phyloP scores from a whole-genome alignment of 371 early-diverging fungal species.

The Mortierella sp. region DNA sequence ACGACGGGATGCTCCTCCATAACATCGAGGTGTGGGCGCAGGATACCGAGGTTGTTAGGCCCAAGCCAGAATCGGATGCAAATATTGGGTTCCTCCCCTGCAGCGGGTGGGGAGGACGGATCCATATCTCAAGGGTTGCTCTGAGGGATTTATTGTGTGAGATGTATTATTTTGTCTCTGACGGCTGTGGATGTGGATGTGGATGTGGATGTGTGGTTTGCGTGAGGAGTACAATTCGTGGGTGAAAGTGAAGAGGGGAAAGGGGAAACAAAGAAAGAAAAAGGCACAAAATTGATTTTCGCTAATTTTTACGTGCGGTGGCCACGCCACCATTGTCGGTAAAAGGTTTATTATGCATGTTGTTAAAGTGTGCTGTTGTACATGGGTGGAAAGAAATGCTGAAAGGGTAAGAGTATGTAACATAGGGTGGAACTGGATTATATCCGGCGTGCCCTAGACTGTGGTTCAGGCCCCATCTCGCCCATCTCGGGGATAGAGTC shows the following conservation, averaged over 20 bases:
- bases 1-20: constrained; percentile 28
- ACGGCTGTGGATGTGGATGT: not conserved
- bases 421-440: not conserved
- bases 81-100: constrained; percentile 12
- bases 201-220: not conserved
- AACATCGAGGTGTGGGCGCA: constrained; percentile 14
- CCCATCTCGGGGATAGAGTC: constrained; percentile 41
- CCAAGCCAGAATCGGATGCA: constrained; percentile 39
- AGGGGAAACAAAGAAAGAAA: constrained; percentile 2
- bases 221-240: not conserved
- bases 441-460: constrained; percentile 3
- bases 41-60: constrained; percentile 23
- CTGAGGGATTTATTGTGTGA: no score
- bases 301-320: not conserved
- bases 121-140: not conserved
- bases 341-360: not conserved
- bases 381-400: not conserved
- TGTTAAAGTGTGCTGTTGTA: not conserved
- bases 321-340: not conserved
- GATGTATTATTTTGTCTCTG: not conserved
- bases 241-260: not conserved
- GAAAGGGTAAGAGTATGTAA: constrained; percentile 3
- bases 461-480: constrained; percentile 17
- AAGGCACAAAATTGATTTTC: not conserved
- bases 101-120: not conserved